Conservation (phyloP, 2,329 filamentous ascomycete species). For the Nothophaeocryptopus gaeumannii region DNA sequence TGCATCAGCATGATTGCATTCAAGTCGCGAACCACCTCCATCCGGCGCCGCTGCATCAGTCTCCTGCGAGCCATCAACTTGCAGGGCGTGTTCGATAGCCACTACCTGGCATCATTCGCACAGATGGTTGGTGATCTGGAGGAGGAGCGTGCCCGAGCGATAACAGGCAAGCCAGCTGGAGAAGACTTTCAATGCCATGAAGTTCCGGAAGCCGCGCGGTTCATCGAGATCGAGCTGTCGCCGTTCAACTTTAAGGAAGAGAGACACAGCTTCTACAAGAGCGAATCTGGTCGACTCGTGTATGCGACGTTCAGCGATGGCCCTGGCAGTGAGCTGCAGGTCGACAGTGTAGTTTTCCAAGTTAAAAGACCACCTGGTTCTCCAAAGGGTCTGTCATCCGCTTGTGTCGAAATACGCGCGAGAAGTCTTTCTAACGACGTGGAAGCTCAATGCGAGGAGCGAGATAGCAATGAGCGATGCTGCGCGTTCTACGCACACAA, state of each 20-base stretch:
- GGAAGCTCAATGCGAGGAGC: too few relatives aligned
- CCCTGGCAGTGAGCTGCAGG: slow-evolving; percentile 7
- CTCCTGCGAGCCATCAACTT: slow-evolving; percentile 16
- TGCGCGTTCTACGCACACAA: too few relatives aligned
- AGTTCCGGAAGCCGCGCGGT: slow-evolving; percentile 14
- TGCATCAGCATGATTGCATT: slow-evolving; percentile 19
- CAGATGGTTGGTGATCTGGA: slow-evolving; percentile 16
- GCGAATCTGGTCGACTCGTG: slow-evolving; percentile 12
- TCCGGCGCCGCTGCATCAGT: slow-evolving; percentile 11
- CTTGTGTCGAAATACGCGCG: too few relatives aligned
- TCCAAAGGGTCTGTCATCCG: background rate
- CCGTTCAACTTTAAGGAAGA: slow-evolving; percentile 5
- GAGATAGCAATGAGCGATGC: too few relatives aligned
- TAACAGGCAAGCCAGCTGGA: slow-evolving; percentile 14
- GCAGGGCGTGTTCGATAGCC: slow-evolving; percentile 19
- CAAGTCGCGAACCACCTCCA: slow-evolving; percentile 12
- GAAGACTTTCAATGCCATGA: slow-evolving; percentile 15
- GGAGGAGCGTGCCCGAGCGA: slow-evolving; percentile 14
- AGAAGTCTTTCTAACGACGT: too few relatives aligned
- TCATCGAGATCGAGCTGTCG: slow-evolving; percentile 16
- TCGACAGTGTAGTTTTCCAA: slow-evolving; percentile 7
- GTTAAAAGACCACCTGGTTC: slow-evolving; percentile 7
- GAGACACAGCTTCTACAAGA: slow-evolving; percentile 12
- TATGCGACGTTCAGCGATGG: slow-evolving; percentile 11
- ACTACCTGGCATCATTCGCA: slow-evolving; percentile 17